Conservation (phyloP, 2,329 filamentous ascomycete genomes). For the Helotiales sp. region DNA sequence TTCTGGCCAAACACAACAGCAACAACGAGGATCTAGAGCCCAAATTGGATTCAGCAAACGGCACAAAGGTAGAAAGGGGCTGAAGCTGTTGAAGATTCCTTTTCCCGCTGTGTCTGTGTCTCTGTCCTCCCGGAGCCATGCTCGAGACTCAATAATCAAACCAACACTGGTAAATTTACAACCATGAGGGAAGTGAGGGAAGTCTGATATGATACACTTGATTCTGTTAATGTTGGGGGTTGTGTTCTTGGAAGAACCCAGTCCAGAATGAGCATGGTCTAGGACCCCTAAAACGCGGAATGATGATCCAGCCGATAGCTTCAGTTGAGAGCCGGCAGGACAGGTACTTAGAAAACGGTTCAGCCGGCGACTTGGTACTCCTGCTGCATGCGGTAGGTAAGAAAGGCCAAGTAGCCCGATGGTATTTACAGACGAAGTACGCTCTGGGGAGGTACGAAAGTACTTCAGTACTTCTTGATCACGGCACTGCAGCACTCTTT, state of each 20-base stretch:
- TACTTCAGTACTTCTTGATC: not conserved
- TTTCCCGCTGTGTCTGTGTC: too few relatives aligned
- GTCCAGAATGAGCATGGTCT: not conserved
- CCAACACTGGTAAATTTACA: not conserved
- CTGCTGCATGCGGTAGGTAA: not conserved
- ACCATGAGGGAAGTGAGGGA: not conserved
- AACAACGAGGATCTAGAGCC: not conserved
- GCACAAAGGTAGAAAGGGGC: not conserved
- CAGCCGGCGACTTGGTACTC: not conserved
- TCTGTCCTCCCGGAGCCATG: not conserved
- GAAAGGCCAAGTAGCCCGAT: too few relatives aligned
- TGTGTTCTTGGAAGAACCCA: not conserved
- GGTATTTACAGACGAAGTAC: too few relatives aligned
- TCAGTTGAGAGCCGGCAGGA: not conserved
- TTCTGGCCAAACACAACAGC: not conserved
- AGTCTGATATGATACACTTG: not conserved
- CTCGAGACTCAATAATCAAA: slow-evolving; percentile 1
- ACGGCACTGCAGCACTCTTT: not conserved
- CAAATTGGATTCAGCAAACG: not conserved
- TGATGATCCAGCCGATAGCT: not conserved
- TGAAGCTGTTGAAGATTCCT: not conserved
- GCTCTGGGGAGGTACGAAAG: too few relatives aligned
- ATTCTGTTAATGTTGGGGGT: not conserved
- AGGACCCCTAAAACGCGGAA: slow-evolving; percentile 8
- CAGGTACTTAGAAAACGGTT: not conserved